Evolutionary conservation across 495 filamentous ascomycete species (phyloP).

Genomic region (Ramalina intermedia): DNA sequence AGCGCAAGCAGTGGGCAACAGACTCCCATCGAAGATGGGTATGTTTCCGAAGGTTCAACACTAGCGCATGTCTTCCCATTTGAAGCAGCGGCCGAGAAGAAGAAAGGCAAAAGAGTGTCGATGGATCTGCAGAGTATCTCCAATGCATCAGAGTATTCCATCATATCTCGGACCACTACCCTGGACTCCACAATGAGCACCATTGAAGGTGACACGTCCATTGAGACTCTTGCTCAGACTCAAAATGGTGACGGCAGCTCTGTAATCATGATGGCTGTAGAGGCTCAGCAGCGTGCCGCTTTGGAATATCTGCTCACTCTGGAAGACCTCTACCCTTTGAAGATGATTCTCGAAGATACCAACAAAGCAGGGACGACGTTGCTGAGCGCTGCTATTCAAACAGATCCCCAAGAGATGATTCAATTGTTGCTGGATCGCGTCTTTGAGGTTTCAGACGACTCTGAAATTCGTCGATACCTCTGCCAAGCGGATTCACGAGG

Average conservation of each 20-base stretch:
- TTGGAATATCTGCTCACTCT: conserved; percentile 68
- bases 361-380: conserved; percentile 84
- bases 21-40: conserved; percentile 14
- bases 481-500: conserved; percentile 66
- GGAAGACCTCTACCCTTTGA: conserved; percentile 52
- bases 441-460: conserved; percentile 34
- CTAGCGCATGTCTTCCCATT: conserved; percentile 85
- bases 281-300: conserved; percentile 52
- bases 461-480: conserved; percentile 49
- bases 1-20: conserved; percentile 3
- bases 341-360: conserved; percentile 60
- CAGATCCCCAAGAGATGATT: conserved; percentile 59
- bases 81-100: conserved; percentile 40
- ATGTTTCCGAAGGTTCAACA: conserved; percentile 40
- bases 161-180: conserved; percentile 58
- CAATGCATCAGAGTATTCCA: conserved; percentile 67
- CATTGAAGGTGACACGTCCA: conserved; percentile 73
- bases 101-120: conserved; percentile 60
- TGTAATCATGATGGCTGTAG: conserved; percentile 91
- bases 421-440: conserved; percentile 60
- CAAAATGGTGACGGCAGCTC: conserved; percentile 73
- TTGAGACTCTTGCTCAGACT: conserved; percentile 67
- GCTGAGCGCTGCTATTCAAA: conserved; percentile 85
- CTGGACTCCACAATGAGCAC: conserved; percentile 55
- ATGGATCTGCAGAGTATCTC: conserved; percentile 83